Evolutionary conservation across 225 moss, liverwort and hornwort species (phyloP).

Genomic region (Antitrichia curtipendula): DNA sequence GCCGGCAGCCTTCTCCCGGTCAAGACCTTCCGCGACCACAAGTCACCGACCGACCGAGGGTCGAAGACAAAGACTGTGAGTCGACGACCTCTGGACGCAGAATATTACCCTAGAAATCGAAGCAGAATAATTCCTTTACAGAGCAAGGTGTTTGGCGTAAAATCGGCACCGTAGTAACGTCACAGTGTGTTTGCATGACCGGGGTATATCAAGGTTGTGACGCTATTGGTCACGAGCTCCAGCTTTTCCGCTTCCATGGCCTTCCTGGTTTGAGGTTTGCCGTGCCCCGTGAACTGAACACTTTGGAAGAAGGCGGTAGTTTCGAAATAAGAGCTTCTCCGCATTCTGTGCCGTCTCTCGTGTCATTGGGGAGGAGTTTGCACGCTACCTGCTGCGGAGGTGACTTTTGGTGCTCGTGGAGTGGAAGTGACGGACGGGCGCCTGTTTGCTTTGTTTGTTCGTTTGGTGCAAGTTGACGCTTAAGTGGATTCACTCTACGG

Average conservation of each 20-base stretch:
- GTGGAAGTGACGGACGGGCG: background rate
- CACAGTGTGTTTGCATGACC: background rate
- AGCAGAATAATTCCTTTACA: background rate
- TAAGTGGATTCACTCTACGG: background rate
- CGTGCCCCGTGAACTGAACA: background rate
- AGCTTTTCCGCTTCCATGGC: background rate
- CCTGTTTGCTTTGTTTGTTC: background rate
- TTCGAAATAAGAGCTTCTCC: background rate
- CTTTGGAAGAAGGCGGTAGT: background rate
- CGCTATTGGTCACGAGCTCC: background rate
- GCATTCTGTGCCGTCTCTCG: constrained; percentile 1
- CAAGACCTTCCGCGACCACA: background rate
- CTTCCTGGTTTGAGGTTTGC: background rate
- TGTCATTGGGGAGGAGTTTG: background rate
- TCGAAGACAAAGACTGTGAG: background rate
- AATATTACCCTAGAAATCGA: background rate
- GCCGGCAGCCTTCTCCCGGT: background rate
- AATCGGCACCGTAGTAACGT: too few relatives aligned
- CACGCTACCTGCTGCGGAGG: constrained; percentile 11
- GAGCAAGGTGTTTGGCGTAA: background rate
- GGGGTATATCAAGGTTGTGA: background rate
- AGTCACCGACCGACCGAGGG: background rate
- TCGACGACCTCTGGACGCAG: background rate
- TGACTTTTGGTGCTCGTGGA: background rate
- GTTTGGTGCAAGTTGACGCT: constrained; percentile 12